These are phyloP conservation scores for Chenopodium suecicum DNA, from an alignment of 148 eudicot genomes.

Conservation along the genomic window DNA sequence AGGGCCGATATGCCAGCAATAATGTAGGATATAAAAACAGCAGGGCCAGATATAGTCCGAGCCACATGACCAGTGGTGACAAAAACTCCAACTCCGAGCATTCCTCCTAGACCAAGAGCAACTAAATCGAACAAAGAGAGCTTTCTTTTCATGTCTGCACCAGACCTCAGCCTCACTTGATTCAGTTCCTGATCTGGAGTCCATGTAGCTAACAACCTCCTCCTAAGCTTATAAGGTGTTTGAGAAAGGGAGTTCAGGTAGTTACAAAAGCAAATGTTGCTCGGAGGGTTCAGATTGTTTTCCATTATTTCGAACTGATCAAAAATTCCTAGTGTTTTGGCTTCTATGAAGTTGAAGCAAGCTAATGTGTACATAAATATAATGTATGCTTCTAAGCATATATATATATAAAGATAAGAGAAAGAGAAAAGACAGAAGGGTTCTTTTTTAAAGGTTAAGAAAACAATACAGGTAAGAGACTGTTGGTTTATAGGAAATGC, in stretches of 20 bases:
- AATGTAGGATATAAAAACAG: conserved; percentile 63
- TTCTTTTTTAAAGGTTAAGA: conserved; percentile 20
- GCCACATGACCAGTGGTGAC: conserved; percentile 75
- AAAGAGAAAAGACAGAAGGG: not conserved
- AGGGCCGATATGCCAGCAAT: conserved; percentile 72
- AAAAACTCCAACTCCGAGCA: conserved; percentile 88
- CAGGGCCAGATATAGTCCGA: conserved; percentile 51
- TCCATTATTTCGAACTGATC: conserved; percentile 22
- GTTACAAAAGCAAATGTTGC: conserved; percentile 26
- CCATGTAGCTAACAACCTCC: conserved; percentile 65
- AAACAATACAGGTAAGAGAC: conserved; percentile 14
- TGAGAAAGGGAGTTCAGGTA: conserved; percentile 53
- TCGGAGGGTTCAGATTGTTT: conserved; percentile 16
- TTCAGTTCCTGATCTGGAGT: conserved; percentile 73
- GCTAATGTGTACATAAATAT: not conserved
- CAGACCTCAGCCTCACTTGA: conserved; percentile 75
- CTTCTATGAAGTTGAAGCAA: conserved; percentile 21
- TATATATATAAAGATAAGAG: conserved; percentile 1
- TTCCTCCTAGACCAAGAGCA: conserved; percentile 77
- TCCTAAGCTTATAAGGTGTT: conserved; percentile 61
- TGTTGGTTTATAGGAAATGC: conserved; percentile 20
- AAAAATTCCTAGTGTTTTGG: conserved; percentile 4
- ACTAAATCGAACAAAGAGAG: conserved; percentile 66
- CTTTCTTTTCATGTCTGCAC: conserved; percentile 79
- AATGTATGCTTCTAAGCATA: not conserved